Percentiles rank a stretch among this genome's conserved stretches.
These are phyloP conservation scores for Xylaria venustula DNA, from an alignment of 495 filamentous ascomycete species.

Conservation along the genomic window DNA sequence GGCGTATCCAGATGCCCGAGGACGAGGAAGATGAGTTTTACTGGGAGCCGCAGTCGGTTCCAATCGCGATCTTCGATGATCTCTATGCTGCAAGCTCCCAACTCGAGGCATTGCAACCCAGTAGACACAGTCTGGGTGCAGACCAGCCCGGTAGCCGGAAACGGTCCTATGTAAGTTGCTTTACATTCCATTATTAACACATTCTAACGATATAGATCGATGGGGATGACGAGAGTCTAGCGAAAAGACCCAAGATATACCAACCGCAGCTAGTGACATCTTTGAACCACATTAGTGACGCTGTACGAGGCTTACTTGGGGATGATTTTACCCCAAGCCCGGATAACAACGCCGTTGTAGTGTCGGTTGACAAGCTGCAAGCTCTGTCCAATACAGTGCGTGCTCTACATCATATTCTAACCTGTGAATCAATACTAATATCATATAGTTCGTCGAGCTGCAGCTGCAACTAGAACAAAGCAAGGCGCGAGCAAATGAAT, in stretches of 20 bases:
- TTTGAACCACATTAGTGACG: conserved; percentile 22
- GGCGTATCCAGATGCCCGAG: conserved; percentile 30
- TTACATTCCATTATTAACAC: neutral
- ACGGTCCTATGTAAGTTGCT: conserved; percentile 35
- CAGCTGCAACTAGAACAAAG: conserved; percentile 27
- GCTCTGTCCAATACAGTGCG: conserved; percentile 32
- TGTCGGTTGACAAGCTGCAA: conserved; percentile 39
- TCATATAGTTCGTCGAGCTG: conserved; percentile 29
- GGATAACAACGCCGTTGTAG: conserved; percentile 14
- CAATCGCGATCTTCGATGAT: conserved; percentile 36
- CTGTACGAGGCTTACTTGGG: conserved; percentile 19
- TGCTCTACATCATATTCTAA: neutral
- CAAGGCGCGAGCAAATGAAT: conserved; percentile 18
- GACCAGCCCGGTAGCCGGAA: conserved; percentile 29
- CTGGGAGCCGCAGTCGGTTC: conserved; percentile 35
- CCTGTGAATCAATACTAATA: neutral
- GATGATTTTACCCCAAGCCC: conserved; percentile 16
- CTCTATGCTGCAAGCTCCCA: conserved; percentile 20
- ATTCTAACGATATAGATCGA: conserved; percentile 17
- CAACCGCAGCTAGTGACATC: conserved; percentile 26
- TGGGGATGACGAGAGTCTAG: conserved; percentile 29
- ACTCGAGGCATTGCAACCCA: conserved; percentile 10
- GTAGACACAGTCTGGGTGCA: neutral
- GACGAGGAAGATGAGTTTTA: conserved; percentile 27
- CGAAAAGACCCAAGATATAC: conserved; percentile 22